Conservation (phyloP, 768 basidiomycete genomes). For the Imleria badia region DNA sequence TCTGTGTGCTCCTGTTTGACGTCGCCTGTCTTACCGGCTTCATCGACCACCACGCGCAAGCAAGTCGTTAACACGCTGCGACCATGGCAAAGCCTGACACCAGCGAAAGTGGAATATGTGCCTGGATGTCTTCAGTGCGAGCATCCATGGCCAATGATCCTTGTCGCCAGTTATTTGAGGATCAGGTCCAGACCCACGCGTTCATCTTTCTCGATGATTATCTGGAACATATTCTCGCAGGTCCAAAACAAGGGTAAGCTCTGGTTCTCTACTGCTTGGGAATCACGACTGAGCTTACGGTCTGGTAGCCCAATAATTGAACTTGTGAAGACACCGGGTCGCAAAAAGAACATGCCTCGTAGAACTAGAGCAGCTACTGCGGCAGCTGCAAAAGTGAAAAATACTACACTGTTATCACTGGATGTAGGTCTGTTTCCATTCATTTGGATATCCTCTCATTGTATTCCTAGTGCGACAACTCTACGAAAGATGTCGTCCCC, state of each 20-base stretch:
- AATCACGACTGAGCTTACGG: neutral
- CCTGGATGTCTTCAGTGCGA: slow-evolving; percentile 69
- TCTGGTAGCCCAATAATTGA: slow-evolving; percentile 64
- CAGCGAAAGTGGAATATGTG: slow-evolving; percentile 47
- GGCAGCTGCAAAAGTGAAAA: slow-evolving; percentile 46
- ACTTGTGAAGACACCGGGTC: slow-evolving; percentile 80
- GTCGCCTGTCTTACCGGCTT: neutral
- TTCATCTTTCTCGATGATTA: slow-evolving; percentile 81
- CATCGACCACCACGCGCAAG: neutral
- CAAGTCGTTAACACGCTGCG: neutral
- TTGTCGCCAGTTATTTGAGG: slow-evolving; percentile 66
- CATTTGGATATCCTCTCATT: slow-evolving; percentile 8
- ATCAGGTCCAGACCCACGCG: slow-evolving; percentile 72
- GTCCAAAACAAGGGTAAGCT: slow-evolving; percentile 64
- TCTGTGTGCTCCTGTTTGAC: slow-evolving; percentile 24
- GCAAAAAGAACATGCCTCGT: slow-evolving; percentile 58
- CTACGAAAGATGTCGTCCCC: slow-evolving; percentile 41
- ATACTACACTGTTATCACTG: slow-evolving; percentile 39
- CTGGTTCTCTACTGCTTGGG: neutral
- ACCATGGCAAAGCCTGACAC: slow-evolving; percentile 11
- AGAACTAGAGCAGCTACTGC: slow-evolving; percentile 45
- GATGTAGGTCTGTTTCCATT: slow-evolving; percentile 40
- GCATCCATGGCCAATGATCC: slow-evolving; percentile 71
- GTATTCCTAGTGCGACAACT: slow-evolving; percentile 33
- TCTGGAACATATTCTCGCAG: slow-evolving; percentile 65